Evolutionary conservation across 306 rosid genomes (phyloP).

Genomic region (Datisca glomerata): DNA sequence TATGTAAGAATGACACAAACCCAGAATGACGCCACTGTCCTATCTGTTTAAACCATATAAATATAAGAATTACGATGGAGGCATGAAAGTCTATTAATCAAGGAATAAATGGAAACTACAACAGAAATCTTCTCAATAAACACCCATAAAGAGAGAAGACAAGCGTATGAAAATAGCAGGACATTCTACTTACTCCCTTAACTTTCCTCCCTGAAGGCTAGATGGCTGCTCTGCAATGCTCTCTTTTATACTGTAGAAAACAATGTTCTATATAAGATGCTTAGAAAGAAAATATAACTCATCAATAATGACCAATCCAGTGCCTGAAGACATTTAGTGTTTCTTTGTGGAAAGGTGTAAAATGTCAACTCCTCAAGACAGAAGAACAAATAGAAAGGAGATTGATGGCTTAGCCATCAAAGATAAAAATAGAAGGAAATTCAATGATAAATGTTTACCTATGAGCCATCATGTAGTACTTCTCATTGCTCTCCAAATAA

Average conservation of each 20-base stretch:
- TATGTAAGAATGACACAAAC: slow-evolving; percentile 13
- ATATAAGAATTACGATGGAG: not conserved
- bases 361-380: slow-evolving; percentile 2
- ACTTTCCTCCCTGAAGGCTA: slow-evolving; percentile 63
- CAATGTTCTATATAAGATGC: slow-evolving; percentile 8
- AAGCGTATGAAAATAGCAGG: not conserved
- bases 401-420: too few species aligned
- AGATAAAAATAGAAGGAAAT: too few species aligned
- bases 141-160: not conserved
- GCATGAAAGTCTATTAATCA: too few species aligned
- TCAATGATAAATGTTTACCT: slow-evolving; percentile 58
- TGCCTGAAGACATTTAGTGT: not conserved
- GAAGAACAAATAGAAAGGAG: too few species aligned
- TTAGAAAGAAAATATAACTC: not conserved
- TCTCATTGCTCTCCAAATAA: slow-evolving; percentile 97
- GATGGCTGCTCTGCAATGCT: slow-evolving; percentile 83
- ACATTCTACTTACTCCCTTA: slow-evolving; percentile 77
- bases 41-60: not conserved
- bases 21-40: not conserved
- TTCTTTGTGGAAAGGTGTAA: slow-evolving; percentile 6
- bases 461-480: slow-evolving; percentile 99
- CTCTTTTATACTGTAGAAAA: slow-evolving; percentile 77
- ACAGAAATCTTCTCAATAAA: too few species aligned
- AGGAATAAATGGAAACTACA: too few species aligned
- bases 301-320: not conserved